Conservation (phyloP, 352 stramenopile genomes). For the Pythium oligandrum region DNA sequence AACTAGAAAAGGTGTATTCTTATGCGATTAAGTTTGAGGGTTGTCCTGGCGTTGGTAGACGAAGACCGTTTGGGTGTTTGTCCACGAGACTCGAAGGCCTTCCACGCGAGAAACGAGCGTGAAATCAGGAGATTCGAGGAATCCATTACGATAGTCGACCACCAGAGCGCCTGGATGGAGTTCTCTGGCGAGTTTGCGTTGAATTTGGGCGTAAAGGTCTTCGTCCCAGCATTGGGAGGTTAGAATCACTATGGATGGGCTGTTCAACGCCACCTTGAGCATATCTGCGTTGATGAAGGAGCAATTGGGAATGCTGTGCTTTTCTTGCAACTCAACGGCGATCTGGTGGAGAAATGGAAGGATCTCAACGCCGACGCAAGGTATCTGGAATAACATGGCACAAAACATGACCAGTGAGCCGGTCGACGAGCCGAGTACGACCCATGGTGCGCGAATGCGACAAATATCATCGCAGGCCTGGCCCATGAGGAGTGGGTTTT, state of each 20-base stretch:
- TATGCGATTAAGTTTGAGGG: no score
- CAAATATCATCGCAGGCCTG: background rate
- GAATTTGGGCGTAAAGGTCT: conserved; percentile 25
- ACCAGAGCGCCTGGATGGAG: conserved; percentile 27
- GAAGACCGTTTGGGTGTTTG: conserved; percentile 29
- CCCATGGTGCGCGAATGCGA: conserved; percentile 1
- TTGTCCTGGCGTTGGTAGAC: conserved; percentile 18
- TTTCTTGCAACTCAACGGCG: conserved; percentile 12
- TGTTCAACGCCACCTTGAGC: conserved; percentile 23
- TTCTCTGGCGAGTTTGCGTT: conserved; percentile 36
- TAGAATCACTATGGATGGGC: conserved; percentile 33
- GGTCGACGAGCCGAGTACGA: conserved; percentile 50
- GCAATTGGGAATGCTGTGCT: conserved; percentile 11
- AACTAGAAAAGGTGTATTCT: no score
- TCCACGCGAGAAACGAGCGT: conserved; percentile 16
- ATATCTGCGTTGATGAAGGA: conserved; percentile 39
- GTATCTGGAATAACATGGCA: conserved; percentile 22
- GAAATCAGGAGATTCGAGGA: conserved; percentile 25
- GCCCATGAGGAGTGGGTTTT: background rate
- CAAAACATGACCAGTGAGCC: conserved; percentile 53
- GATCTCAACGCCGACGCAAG: conserved; percentile 43
- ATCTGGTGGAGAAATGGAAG: conserved; percentile 33
- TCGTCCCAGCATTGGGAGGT: conserved; percentile 63
- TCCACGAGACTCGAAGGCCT: conserved; percentile 38
- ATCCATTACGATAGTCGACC: conserved; percentile 45